A percentile compares a stretch with the other conserved stretches of the same genome.
Evolutionary conservation across 768 basidiomycete genomes (phyloP).

Genomic region (Amanita pseudoporphyria): DNA sequence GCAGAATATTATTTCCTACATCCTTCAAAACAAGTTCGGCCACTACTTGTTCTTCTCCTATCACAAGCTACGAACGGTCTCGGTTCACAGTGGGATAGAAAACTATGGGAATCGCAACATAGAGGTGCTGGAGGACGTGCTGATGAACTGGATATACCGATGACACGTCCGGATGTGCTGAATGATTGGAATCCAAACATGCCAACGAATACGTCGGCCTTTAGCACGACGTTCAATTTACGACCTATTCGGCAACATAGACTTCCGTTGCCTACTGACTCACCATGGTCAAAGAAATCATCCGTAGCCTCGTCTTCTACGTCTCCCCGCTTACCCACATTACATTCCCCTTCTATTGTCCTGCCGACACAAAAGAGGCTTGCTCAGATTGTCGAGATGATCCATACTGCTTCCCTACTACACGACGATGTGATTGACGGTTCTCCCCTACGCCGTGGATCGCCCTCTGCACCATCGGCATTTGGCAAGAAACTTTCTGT

Average conservation of each 20-base stretch:
- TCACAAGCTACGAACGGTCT: constrained; percentile 87
- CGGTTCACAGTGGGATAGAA: constrained; percentile 49
- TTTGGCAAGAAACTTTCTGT: constrained; percentile 88
- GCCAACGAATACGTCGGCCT: constrained; percentile 49
- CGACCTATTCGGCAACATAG: constrained; percentile 14
- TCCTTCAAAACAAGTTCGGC: constrained; percentile 85
- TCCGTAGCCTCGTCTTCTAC: constrained; percentile 5
- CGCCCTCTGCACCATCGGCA: constrained; percentile 67
- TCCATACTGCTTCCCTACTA: constrained; percentile 90
- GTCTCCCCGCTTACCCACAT: constrained; percentile 10
- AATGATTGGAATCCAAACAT: constrained; percentile 86
- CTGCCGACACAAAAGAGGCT: constrained; percentile 86
- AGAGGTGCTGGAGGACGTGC: constrained; percentile 38
- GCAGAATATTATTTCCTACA: constrained; percentile 90
- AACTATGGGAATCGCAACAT: constrained; percentile 42
- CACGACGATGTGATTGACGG: constrained; percentile 94
- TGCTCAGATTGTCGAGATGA: constrained; percentile 93
- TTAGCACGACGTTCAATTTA: constrained; percentile 36
- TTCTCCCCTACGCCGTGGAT: constrained; percentile 68
- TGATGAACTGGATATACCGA: constrained; percentile 58
- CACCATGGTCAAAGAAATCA: constrained; percentile 9
- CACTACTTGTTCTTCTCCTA: constrained; percentile 79
- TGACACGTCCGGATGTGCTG: constrained; percentile 67
- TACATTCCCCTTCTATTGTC: constrained; percentile 23
- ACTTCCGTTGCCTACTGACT: constrained; percentile 19